Evolutionary conservation across 208 protist genomes (phyloP).

Genomic region (Trypanosoma melophagium): DNA sequence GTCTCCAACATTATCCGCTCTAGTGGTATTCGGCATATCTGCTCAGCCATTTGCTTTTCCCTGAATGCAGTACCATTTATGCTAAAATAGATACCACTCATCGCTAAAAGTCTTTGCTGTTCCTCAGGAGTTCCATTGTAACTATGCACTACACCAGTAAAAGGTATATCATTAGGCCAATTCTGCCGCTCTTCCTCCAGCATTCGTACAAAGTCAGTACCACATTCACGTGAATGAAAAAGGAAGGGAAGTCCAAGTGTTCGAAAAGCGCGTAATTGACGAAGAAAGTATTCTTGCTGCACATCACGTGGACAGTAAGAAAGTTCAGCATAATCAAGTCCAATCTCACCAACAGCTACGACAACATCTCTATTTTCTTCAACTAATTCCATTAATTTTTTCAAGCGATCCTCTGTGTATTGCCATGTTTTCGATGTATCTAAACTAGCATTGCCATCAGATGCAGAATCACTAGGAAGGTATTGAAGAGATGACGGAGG

Average conservation of each 20-base stretch:
- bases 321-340: conserved; percentile 92
- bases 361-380: conserved; percentile 79
- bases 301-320: conserved; percentile 65
- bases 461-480: not conserved
- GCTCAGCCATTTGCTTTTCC: conserved; percentile 64
- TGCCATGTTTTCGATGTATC: conserved; percentile 8
- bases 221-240: conserved; percentile 90
- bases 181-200: conserved; percentile 33
- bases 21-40: conserved; percentile 66
- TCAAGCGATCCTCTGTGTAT: conserved; percentile 44
- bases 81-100: conserved; percentile 84
- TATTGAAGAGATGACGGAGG: conserved; percentile 4
- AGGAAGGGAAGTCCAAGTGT: conserved; percentile 83
- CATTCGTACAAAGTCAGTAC: conserved; percentile 75
- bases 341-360: conserved; percentile 87
- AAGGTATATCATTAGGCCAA: conserved; percentile 20
- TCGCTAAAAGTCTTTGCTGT: conserved; percentile 60
- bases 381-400: conserved; percentile 54
- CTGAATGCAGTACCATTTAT: conserved; percentile 93
- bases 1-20: conserved; percentile 92
- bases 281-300: conserved; percentile 71
- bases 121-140: conserved; percentile 91
- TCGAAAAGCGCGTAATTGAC: conserved; percentile 57
- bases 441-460: too few species aligned
- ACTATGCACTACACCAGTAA: conserved; percentile 92